Percentiles rank a stretch among this genome's conserved stretches.
Evolutionary conservation across 768 basidiomycete genomes (phyloP).

Genomic region (Suillus bovinus): DNA sequence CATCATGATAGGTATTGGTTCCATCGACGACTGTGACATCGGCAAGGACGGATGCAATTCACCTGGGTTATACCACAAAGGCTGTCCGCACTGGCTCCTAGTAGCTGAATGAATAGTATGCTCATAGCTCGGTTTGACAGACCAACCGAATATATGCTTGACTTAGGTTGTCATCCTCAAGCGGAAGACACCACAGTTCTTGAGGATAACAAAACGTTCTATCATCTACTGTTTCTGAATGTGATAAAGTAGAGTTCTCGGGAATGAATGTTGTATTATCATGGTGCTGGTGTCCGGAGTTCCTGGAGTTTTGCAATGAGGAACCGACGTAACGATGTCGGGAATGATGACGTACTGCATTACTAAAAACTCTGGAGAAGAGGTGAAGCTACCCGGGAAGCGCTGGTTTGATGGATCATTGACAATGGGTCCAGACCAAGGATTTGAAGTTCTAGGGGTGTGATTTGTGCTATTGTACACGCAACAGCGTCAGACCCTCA

Average conservation of each 20-base stretch:
- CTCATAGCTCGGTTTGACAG: too few species aligned
- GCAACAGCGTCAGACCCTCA: background rate
- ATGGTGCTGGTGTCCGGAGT: background rate
- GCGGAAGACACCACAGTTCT: background rate
- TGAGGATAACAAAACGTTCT: background rate
- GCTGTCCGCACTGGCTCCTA: background rate
- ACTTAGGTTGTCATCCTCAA: background rate
- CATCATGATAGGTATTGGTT: constrained; percentile 7
- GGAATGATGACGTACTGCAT: background rate
- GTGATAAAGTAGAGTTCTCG: background rate
- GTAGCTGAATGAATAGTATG: background rate
- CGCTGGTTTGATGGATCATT: background rate
- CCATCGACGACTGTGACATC: background rate
- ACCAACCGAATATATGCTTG: background rate
- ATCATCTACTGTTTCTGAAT: background rate
- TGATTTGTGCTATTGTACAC: background rate
- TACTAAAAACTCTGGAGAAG: background rate
- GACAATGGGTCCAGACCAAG: background rate
- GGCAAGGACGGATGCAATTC: background rate
- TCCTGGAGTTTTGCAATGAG: background rate
- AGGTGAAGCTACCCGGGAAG: too few species aligned
- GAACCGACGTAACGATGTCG: too few species aligned
- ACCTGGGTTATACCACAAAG: background rate
- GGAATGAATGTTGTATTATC: background rate
- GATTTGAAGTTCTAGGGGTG: background rate